phyloP scores from a whole-genome alignment of 345 rosid species.

The Angophora floribunda region DNA sequence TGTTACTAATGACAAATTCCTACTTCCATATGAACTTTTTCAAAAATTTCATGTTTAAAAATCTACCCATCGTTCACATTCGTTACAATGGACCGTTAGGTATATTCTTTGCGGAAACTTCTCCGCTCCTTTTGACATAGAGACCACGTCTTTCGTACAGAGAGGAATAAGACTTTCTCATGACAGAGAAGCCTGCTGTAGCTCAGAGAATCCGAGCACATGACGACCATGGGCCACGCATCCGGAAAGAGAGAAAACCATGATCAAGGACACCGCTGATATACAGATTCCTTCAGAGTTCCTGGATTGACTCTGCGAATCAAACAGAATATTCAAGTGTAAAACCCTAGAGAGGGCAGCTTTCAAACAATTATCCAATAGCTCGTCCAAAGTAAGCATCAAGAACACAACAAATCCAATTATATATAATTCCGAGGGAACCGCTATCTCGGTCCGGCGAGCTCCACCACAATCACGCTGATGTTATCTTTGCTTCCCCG shows the following conservation, averaged over 20 bases:
- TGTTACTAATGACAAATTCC: neutral
- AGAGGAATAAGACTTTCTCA: neutral
- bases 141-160: neutral
- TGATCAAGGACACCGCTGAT: neutral
- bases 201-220: neutral
- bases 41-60: neutral
- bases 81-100: neutral
- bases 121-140: neutral
- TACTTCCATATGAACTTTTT: neutral
- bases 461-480: slow-evolving; percentile 37
- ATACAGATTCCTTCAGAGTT: neutral
- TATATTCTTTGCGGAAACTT: neutral
- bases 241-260: neutral
- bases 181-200: neutral
- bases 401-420: neutral
- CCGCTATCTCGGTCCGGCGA: neutral
- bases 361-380: neutral
- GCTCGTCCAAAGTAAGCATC: neutral
- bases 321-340: neutral
- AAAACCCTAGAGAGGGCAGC: neutral
- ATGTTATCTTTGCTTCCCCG: slow-evolving; percentile 31
- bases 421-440: neutral
- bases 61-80: neutral
- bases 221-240: neutral
- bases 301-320: neutral